Conservation (phyloP, 495 filamentous ascomycete genomes). For the Aspergillus wentii region DNA sequence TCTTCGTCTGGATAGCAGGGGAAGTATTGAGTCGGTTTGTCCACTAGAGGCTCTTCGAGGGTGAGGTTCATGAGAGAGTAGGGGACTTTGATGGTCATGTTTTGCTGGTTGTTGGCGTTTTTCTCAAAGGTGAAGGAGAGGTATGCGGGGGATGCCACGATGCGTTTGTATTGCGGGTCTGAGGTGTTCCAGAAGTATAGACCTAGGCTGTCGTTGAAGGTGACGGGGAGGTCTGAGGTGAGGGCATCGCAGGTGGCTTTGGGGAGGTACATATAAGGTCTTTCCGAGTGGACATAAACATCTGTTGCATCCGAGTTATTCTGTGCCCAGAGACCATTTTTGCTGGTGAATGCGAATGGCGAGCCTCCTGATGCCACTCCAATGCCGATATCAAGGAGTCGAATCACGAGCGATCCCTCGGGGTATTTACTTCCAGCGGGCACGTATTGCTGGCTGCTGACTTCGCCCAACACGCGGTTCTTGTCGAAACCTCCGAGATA, state of each 20-base stretch:
- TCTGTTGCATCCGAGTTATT: no score
- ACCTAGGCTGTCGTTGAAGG: constrained; percentile 29
- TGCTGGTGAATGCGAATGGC: constrained; percentile 31
- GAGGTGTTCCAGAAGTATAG: constrained; percentile 49
- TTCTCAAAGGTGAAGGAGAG: constrained; percentile 46
- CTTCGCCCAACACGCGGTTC: constrained; percentile 28
- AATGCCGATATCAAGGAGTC: constrained; percentile 37
- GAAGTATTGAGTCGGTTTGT: constrained; percentile 41
- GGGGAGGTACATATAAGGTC: constrained; percentile 48
- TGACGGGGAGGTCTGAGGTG: constrained; percentile 39
- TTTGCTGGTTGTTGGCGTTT: constrained; percentile 16
- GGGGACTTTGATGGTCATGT: constrained; percentile 48
- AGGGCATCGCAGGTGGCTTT: constrained; percentile 47
- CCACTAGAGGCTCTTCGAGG: constrained; percentile 41
- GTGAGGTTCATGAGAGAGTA: constrained; percentile 49
- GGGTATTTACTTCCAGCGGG: constrained; percentile 10
- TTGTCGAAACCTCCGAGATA: constrained; percentile 50
- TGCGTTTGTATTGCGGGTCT: constrained; percentile 29
- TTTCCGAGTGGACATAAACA: constrained; percentile 30
- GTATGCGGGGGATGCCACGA: constrained; percentile 43
- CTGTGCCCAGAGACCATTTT: constrained; percentile 27
- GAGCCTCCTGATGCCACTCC: constrained; percentile 35
- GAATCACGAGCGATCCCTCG: no score
- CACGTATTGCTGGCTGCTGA: constrained; percentile 12
- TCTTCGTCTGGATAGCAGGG: constrained; percentile 37